A percentile compares a stretch with the other conserved stretches of the same genome.
phyloP scores from a whole-genome alignment of 2,329 filamentous ascomycete species.

The Fusarium virguliforme region DNA sequence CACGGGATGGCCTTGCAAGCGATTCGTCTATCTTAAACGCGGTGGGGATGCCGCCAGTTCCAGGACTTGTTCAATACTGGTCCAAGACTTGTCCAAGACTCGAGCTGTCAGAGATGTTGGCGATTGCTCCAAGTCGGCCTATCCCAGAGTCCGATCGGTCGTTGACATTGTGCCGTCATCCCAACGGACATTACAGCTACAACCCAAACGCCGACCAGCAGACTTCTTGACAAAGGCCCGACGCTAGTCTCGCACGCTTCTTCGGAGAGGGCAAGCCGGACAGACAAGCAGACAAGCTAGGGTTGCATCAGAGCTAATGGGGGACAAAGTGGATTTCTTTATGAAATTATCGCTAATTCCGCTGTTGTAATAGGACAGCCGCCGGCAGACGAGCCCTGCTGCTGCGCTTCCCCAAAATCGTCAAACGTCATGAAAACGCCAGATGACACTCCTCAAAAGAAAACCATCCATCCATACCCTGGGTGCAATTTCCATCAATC shows the following conservation, averaged over 20 bases:
- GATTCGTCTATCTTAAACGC: constrained; percentile 42
- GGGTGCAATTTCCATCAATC: constrained; percentile 42
- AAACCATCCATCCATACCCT: constrained; percentile 23
- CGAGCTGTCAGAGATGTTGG: constrained; percentile 40
- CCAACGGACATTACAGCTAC: constrained; percentile 42
- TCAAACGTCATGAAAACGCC: constrained; percentile 25
- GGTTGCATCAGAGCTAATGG: constrained; percentile 4
- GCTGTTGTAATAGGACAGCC: constrained; percentile 44
- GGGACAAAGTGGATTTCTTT: constrained; percentile 22
- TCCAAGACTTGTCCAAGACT: constrained; percentile 28
- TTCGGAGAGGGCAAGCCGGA: background rate
- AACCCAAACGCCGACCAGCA: constrained; percentile 38
- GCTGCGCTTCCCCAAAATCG: constrained; percentile 23
- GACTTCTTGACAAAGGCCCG: constrained; percentile 4
- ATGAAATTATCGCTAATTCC: constrained; percentile 50
- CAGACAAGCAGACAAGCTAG: background rate
- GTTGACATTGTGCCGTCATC: constrained; percentile 43
- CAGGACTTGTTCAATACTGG: constrained; percentile 26
- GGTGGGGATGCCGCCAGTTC: constrained; percentile 32
- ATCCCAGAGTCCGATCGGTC: constrained; percentile 31
- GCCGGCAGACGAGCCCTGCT: constrained; percentile 20
- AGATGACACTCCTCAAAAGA: constrained; percentile 28
- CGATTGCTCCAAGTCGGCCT: constrained; percentile 12
- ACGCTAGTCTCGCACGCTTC: constrained; percentile 23
- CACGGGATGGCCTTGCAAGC: constrained; percentile 44